Evolutionary conservation across 331 rosid species (phyloP), one percentile per base, ranked within the genome.

Genomic region (Erythrophleum ivorense): DNA sequence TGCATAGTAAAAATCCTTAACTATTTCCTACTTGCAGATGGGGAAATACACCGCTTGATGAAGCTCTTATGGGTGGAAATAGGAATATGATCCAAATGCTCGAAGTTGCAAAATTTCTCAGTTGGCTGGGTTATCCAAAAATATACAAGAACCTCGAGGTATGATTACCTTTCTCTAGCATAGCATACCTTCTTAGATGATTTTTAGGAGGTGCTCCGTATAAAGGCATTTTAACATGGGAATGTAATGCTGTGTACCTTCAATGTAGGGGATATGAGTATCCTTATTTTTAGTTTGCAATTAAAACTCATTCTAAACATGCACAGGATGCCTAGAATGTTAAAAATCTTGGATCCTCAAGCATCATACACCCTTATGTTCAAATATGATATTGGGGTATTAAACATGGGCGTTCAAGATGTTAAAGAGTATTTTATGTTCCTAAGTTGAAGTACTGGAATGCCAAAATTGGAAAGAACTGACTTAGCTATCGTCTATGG

Each of bases 11-110:
- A 36, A 33, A 59, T 58, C 50, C 14, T 43, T 33, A 74, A 54
- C 64, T 11, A 18, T 13, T 79, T 85, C 24, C 18, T 78, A 59
- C 48, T 75, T 83, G 85, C 84, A 91, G 96, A 73, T 91, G 93
- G 96, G 93, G 96, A 36, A 89, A 84, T 70, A 87, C 92, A 75
- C 92, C 97, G 11, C 81, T 91, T 58, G 91, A 88, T 63, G 94
- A 88, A 78, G 91, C 91, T 72, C 86, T 64, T 62, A 80, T 76
- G 0, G 84, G 90, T 5, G 97, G 92, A 76, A 82, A 87, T 80
- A 86, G 73, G 84, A 84, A 82, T 36, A 72, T 89, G 80, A 80
- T 89, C 75, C 83, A 85, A 81, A 77, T 89, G 79, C 91, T 91
- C 29, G 88, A 91, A 78, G 80, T 57, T 64, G 88, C 90, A 14